These are phyloP conservation scores for Vitis amurensis DNA, from an alignment of 164 flowering plant genomes.

Conservation along the genomic window DNA sequence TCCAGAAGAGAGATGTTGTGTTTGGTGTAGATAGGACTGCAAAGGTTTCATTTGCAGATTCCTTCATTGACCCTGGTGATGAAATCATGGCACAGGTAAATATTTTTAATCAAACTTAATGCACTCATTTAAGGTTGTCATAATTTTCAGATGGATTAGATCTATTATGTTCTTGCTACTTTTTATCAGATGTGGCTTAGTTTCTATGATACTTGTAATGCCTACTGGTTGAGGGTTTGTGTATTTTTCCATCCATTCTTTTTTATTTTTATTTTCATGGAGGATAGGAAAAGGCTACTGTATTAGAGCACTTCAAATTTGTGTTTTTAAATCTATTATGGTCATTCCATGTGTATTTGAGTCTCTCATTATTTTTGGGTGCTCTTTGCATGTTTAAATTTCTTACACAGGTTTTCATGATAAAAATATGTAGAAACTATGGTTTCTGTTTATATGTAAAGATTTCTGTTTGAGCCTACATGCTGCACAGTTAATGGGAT, in stretches of 20 bases:
- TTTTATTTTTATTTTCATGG: background rate
- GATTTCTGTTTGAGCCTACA: background rate
- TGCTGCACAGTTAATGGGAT: background rate
- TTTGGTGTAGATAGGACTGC: slow-evolving; percentile 93
- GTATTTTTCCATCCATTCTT: background rate
- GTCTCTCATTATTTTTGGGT: too few relatives aligned
- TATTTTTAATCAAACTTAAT: background rate
- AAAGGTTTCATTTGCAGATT: slow-evolving; percentile 94
- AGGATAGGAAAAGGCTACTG: too few relatives aligned
- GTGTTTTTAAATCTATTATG: too few relatives aligned
- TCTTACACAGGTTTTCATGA: background rate
- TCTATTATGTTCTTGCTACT: background rate
- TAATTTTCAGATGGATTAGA: background rate
- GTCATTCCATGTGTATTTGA: too few relatives aligned
- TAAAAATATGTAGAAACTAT: too few relatives aligned
- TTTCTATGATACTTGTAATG: too few relatives aligned
- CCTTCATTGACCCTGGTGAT: slow-evolving; percentile 92
- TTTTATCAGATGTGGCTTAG: background rate
- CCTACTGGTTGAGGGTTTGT: background rate
- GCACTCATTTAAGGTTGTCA: background rate
- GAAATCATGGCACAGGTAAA: slow-evolving; percentile 94
- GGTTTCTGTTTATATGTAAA: too few relatives aligned
- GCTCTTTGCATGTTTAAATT: background rate
- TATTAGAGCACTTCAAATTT: too few relatives aligned
- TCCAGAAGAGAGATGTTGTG: slow-evolving; percentile 79